Evolutionary conservation across 805 yeast species (phyloP), one percentile per base, ranked within the genome.

Genomic region (Zygotorulaspora danielsina): DNA sequence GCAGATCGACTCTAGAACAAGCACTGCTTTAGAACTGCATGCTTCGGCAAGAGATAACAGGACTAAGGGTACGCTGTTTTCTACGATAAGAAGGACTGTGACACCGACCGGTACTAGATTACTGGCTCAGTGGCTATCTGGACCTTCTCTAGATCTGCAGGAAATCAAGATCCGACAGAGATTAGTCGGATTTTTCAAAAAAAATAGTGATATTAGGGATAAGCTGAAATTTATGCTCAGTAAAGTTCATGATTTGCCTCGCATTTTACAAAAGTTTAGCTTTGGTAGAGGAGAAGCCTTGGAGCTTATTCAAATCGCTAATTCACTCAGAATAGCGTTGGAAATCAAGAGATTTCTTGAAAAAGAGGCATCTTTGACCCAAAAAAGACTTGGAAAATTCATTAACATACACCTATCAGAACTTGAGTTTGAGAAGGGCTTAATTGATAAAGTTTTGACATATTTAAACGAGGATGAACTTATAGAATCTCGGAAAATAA

Each of bases 21-120:
- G 84, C 11, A 79, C 79, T 33, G 86, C 90, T 3, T 66, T 88
- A 21, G 96, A 88, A 53, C 62, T 88, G 17, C 74, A 76, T 32
- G 64, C 67, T 36, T 79, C 86, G 0, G 72, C 78, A 5, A 63
- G 84, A 41, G 73, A 75, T 7, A 71, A 73, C 10, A 71, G 76
- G 11, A 66, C 61, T n/a, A 71, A 70, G 6, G 95, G 95, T 0
- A 79, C 95, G 0, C 60, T 90, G 16, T 66, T 85, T 4, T 74
- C 77, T n/a, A 72, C 83, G 0, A 73, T 93, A 3, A 75, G 77
- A 42, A 66, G 82, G 37, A 90, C 97, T 0, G 76, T 75, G 3
- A 87, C 97, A 0, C 71, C 81, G 1, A 79, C 93, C 0, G 97
- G 97, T 0, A 67, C 95, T 0, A 66, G 97, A 29, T 54, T 84